These are phyloP conservation scores for Brasenia schreberi DNA, from an alignment of 164 flowering plant species.

Conservation along the genomic window DNA sequence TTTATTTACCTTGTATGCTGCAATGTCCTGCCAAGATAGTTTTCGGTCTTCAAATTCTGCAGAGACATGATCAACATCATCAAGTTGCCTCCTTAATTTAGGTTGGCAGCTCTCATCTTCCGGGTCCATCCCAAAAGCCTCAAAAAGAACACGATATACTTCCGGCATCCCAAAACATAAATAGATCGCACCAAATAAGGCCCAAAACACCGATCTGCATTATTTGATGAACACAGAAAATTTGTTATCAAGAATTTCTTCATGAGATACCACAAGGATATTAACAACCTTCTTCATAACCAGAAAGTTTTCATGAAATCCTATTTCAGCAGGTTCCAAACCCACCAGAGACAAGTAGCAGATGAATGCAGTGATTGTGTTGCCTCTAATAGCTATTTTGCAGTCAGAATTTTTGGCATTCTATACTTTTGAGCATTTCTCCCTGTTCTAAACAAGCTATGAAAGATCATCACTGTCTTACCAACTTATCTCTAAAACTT, in stretches of 20 bases:
- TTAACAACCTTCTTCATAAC: not conserved
- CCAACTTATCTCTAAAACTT: not conserved
- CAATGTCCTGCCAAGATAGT: conserved; percentile 88
- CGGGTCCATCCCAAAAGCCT: conserved; percentile 97
- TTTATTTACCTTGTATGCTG: conserved; percentile 54
- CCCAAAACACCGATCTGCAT: conserved; percentile 92
- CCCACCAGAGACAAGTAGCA: not conserved
- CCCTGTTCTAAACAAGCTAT: not conserved
- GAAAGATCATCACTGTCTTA: not conserved
- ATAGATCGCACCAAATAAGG: conserved; percentile 93
- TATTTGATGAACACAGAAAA: not conserved
- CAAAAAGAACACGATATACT: conserved; percentile 96
- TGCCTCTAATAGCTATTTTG: not conserved
- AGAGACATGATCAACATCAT: conserved; percentile 94
- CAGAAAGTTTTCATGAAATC: too few species aligned
- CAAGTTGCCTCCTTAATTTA: conserved; percentile 78
- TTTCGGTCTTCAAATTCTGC: conserved; percentile 84
- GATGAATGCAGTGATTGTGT: not conserved
- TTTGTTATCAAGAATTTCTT: not conserved
- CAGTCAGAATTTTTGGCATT: not conserved
- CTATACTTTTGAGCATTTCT: too few species aligned
- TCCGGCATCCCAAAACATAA: conserved; percentile 96
- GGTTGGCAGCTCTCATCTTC: conserved; percentile 96
- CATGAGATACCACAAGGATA: not conserved
- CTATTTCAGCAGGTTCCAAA: not conserved